Base-by-base conservation (phyloP, 2,329 filamentous ascomycete genomes). In the Cryphonectria carpinicola region DNA sequence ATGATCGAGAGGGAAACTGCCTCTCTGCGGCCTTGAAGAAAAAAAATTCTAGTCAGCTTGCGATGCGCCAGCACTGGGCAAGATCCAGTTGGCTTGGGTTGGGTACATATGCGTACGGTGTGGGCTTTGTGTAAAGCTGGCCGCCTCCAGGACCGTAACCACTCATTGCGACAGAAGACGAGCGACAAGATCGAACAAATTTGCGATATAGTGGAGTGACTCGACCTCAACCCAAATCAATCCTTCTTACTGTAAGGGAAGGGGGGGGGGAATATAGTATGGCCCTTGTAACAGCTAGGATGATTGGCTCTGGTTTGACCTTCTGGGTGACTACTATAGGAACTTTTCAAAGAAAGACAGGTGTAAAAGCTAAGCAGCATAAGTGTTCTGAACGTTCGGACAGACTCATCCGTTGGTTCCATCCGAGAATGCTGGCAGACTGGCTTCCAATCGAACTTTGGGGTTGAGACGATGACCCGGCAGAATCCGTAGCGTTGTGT, bases 1-100 rank as follows among this genome's bases (percentile, higher is more conserved):
- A 77, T 98, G 95, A 81, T 98, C 95, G 69, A 98, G 89, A n/a
- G 95, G 95, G 78, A 98, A 98, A 77, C 93, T 97, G 69, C 95
- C 95, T 76, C 95, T 90, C 80, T 98, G 93, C 6, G 95, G 95
- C 70, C 93, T 96, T 43, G 3, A 49, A 14, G 5, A 32, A 35
- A 32, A 63, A 43, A 32, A 63, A 43, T 37, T 7, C 19, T 32
- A 11, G 46, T 71, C 7, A 73, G 71, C 58, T 35, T 39, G 28
- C n/a, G 13, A 5, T 22, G 28, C 25, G 14, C 11, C 11, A 46
- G 61, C n/a, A 46, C 4, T 7, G 13, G 22, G 13, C 10, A 35
- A 66, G 4, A 35, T 46, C 17, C 17, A 37, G 4, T 2, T 41
- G 61, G 37, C 19, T 35, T 35, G n/a, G 22, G 28, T 7, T 43